phyloP scores from a whole-genome alignment of 192 early-diverging fungal species.

The Umbelopsis isabellina region DNA sequence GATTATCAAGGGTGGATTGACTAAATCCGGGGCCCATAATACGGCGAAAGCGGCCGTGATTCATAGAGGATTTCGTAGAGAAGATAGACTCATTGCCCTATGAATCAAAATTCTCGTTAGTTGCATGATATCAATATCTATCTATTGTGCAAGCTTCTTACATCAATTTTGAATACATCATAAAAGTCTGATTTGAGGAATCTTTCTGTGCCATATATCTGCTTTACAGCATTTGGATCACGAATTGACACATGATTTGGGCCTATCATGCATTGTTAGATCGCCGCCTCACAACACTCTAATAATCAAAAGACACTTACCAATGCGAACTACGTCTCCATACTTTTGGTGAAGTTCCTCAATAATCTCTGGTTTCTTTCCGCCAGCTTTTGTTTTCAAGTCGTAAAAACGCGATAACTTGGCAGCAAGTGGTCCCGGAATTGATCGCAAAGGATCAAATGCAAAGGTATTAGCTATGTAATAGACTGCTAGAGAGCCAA shows the following conservation, averaged over 20 bases:
- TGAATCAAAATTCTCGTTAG: background rate
- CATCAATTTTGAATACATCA: background rate
- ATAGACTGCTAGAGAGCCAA: background rate
- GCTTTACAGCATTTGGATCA: slow-evolving; percentile 3
- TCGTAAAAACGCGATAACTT: slow-evolving; percentile 15
- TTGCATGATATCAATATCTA: background rate
- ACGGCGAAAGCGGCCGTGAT: background rate
- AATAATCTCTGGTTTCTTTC: background rate
- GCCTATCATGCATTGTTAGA: background rate
- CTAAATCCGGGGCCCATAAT: background rate
- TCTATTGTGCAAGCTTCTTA: background rate
- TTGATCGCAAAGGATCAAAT: background rate
- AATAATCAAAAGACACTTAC: background rate
- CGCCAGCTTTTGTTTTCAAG: background rate
- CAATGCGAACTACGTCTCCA: slow-evolving; percentile 15
- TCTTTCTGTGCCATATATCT: slow-evolving; percentile 10
- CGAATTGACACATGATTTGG: background rate
- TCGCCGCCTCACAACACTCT: background rate
- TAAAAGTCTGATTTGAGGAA: slow-evolving; percentile 5
- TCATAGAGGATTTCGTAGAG: background rate
- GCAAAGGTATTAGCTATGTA: background rate
- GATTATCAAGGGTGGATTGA: background rate
- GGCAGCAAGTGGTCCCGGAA: slow-evolving; percentile 13
- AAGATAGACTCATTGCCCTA: background rate
- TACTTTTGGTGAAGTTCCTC: slow-evolving; percentile 14